Evolutionary conservation across 805 yeast species (phyloP).

Genomic region (Huiozyma naganishii): DNA sequence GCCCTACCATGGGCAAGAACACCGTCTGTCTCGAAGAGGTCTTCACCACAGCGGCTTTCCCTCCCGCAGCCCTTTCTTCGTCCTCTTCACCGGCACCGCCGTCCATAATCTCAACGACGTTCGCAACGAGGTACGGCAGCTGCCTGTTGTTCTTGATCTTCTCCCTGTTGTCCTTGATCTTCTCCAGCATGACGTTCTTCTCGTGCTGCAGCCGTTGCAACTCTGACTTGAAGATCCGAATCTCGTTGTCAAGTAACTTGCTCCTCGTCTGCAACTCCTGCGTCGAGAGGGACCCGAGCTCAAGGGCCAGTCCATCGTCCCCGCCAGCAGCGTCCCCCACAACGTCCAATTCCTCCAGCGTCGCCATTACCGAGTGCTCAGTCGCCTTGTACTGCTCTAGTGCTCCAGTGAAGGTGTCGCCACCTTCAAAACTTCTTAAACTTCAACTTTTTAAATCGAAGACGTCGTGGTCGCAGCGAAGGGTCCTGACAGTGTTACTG

Average conservation of each 20-base stretch:
- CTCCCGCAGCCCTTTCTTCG: slow-evolving; percentile 60
- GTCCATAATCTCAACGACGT: slow-evolving; percentile 88
- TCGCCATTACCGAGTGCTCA: slow-evolving; percentile 44
- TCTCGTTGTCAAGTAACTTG: slow-evolving; percentile 83
- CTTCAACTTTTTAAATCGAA: neutral
- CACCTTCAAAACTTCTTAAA: no score
- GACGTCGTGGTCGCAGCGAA: neutral
- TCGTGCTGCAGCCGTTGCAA: slow-evolving; percentile 85
- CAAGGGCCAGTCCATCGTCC: slow-evolving; percentile 63
- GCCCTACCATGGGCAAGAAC: slow-evolving; percentile 87
- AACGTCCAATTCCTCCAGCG: slow-evolving; percentile 70
- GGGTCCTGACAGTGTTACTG: neutral
- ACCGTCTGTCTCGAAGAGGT: slow-evolving; percentile 97
- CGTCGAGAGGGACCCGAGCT: slow-evolving; percentile 66
- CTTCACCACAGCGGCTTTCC: slow-evolving; percentile 96
- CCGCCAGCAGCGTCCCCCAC: slow-evolving; percentile 30
- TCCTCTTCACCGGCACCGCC: slow-evolving; percentile 78
- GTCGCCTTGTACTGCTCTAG: neutral
- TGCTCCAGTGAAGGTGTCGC: neutral
- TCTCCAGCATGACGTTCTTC: slow-evolving; percentile 81
- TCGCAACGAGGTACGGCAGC: slow-evolving; percentile 91
- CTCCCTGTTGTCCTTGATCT: slow-evolving; percentile 91
- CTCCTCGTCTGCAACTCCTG: slow-evolving; percentile 79
- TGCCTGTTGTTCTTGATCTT: slow-evolving; percentile 93
- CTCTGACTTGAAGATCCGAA: slow-evolving; percentile 89